phyloP scores from a whole-genome alignment of 2,329 filamentous ascomycete genomes.

The Fusarium paranaense region DNA sequence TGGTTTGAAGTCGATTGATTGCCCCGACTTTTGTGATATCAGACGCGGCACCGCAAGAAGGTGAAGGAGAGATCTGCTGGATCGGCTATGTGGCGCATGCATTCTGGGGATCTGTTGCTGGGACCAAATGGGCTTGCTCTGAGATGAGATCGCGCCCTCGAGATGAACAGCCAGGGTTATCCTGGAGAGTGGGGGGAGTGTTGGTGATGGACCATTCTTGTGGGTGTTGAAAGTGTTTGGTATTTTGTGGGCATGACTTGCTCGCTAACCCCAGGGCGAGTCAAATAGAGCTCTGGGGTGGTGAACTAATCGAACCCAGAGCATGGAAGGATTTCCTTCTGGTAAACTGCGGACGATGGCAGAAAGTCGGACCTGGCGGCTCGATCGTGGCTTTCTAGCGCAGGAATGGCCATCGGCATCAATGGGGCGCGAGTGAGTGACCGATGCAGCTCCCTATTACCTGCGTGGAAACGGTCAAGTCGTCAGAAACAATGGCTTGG shows the following conservation, averaged over 20 bases:
- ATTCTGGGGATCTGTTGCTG: slow-evolving; percentile 3
- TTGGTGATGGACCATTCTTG: slow-evolving; percentile 13
- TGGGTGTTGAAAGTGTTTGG: not conserved
- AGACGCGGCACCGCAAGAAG: not conserved
- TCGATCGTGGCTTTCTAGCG: slow-evolving; percentile 33
- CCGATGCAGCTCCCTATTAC: not conserved
- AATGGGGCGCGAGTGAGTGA: not conserved
- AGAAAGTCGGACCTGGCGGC: not conserved
- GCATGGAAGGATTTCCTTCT: slow-evolving; percentile 1
- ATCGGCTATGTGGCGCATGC: slow-evolving; percentile 13
- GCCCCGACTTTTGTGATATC: not conserved
- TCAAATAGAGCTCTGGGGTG: not conserved
- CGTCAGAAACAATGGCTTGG: slow-evolving; percentile 6
- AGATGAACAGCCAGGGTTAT: not conserved
- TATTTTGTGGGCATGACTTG: not conserved
- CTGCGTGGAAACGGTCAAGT: not conserved
- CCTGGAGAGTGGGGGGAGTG: slow-evolving; percentile 16
- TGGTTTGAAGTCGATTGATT: not conserved
- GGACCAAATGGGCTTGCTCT: not conserved
- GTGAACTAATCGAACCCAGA: not conserved
- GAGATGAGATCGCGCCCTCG: slow-evolving; percentile 2
- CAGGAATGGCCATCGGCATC: slow-evolving; percentile 11
- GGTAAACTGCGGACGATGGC: not conserved
- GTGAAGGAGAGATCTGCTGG: not conserved
- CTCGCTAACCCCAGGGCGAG: not conserved